Percentiles rank a stretch among this genome's conserved stretches.
Evolutionary conservation across 202 grass and related monocot genomes (phyloP).

Genomic region (Saccharum hybrid): DNA sequence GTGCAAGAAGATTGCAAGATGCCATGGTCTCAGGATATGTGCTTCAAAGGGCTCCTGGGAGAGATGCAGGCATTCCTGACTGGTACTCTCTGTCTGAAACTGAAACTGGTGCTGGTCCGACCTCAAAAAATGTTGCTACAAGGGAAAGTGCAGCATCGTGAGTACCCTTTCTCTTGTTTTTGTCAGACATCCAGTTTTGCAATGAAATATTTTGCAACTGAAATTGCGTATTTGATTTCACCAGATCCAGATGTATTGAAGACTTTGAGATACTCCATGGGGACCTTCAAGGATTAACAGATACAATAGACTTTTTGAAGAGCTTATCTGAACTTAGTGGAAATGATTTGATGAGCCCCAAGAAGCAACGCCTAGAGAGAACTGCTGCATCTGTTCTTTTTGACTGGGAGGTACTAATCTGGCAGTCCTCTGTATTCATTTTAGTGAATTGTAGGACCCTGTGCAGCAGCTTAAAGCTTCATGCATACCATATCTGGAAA

Average conservation of each 20-base stretch:
- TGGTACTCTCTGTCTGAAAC: constrained; percentile 96
- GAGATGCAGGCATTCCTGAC: constrained; percentile 78
- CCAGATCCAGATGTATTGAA: constrained; percentile 67
- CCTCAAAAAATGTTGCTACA: constrained; percentile 40
- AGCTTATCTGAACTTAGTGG: constrained; percentile 75
- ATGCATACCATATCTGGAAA: constrained; percentile 22
- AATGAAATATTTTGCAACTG: constrained; percentile 11
- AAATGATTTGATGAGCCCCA: constrained; percentile 59
- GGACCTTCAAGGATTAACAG: constrained; percentile 82
- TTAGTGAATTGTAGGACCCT: constrained; percentile 24
- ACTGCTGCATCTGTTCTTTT: constrained; percentile 84
- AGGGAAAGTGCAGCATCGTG: constrained; percentile 63
- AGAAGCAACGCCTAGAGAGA: constrained; percentile 73
- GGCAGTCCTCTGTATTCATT: neutral
- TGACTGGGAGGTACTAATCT: constrained; percentile 75
- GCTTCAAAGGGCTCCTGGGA: constrained; percentile 80
- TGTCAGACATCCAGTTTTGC: neutral
- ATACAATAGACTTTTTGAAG: constrained; percentile 85
- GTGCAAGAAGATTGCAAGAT: constrained; percentile 82
- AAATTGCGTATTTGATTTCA: constrained; percentile 15
- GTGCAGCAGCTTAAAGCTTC: constrained; percentile 30
- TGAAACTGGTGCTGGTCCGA: constrained; percentile 68
- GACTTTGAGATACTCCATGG: constrained; percentile 92
- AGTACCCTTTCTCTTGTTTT: constrained; percentile 39
- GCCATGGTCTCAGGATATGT: constrained; percentile 95